Evolutionary conservation across 2,329 filamentous ascomycete species (phyloP), one percentile per base, ranked within the genome.

Genomic region (Pseudopyrenochaeta lycopersici): DNA sequence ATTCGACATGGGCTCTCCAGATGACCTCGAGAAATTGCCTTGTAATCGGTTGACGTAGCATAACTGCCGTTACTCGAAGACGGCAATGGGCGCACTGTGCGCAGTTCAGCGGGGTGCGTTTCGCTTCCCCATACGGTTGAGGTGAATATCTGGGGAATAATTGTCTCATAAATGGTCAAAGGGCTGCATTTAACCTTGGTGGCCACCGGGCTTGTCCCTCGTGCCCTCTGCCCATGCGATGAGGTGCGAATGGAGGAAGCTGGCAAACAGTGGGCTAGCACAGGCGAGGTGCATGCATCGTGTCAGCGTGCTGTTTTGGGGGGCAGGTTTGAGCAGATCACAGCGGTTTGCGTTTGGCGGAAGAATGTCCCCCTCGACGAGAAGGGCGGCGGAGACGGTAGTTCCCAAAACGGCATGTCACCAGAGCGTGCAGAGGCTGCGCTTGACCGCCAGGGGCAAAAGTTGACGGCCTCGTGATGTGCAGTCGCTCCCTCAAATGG

Each of bases 1-100:
- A 74, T 76, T 76, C 66, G 71, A 64, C 62, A 45, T 36, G 44
- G 17, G 39, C 12, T n/a, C 49, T 57, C 43, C 73, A 68, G 70
- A 69, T 76, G 73, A 76, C 73, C 72, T 72, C 55, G 68, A 68
- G 60, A 61, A 56, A 59, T 60, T 62, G 58, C 55, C 48, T 60
- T 63, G 70, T 66, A 63, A 56, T 65, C 45, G 56, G 55, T 66
- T 61, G 58, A 68, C 60, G 66, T 74, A 64, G 68, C 68, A 64
- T 54, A 51, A 42, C 49, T 43, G 58, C 46, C 54, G 55, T 54
- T 54, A 50, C 52, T 58, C 45, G 42, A 56, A 47, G 52, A 58
- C 57, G 40, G 46, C 54, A 58, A 44, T 49, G 48, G 49, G 55
- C 52, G 52, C 52, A 60, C 53, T 52, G 54, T 53, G 56, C 48